A percentile compares a stretch with the other conserved stretches of the same genome.
These are phyloP conservation scores for Pichia sp. DNA, from an alignment of 1,139 yeast species.

Conservation along the genomic window DNA sequence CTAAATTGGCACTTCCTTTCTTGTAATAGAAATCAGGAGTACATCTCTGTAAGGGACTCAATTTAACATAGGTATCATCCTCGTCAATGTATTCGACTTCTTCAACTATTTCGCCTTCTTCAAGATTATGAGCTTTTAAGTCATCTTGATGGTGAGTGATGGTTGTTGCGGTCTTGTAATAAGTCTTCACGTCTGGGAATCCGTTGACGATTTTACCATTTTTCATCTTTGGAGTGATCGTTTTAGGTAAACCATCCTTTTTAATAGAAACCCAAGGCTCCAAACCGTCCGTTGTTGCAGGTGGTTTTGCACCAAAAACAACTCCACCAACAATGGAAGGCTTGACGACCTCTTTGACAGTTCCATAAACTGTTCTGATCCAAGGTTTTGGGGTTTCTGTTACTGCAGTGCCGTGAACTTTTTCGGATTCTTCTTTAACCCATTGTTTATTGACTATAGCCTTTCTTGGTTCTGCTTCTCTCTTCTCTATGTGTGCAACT, in stretches of 20 bases:
- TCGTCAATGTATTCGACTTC: slow-evolving; percentile 53
- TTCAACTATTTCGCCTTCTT: slow-evolving; percentile 43
- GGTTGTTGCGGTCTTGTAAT: slow-evolving; percentile 65
- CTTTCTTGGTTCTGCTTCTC: slow-evolving; percentile 26
- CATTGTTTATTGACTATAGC: slow-evolving; percentile 37
- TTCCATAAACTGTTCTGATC: slow-evolving; percentile 60
- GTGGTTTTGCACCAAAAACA: slow-evolving; percentile 70
- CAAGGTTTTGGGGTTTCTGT: slow-evolving; percentile 50
- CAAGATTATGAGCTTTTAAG: slow-evolving; percentile 64
- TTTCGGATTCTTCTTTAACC: slow-evolving; percentile 29
- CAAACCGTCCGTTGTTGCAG: slow-evolving; percentile 54
- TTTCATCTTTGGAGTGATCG: slow-evolving; percentile 65
- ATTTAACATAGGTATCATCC: slow-evolving; percentile 56
- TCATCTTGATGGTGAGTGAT: slow-evolving; percentile 47
- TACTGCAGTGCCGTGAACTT: slow-evolving; percentile 19
- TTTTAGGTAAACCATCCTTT: slow-evolving; percentile 73
- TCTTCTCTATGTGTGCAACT: too few species aligned
- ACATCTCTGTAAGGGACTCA: slow-evolving; percentile 78
- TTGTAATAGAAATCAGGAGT: slow-evolving; percentile 67
- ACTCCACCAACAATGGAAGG: slow-evolving; percentile 81
- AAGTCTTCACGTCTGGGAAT: slow-evolving; percentile 67
- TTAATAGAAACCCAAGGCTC: slow-evolving; percentile 78
- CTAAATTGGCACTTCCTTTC: slow-evolving; percentile 54
- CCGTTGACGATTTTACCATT: slow-evolving; percentile 61
- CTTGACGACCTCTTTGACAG: slow-evolving; percentile 54